A percentile compares a stretch with the other conserved stretches of the same genome.
phyloP scores from a whole-genome alignment of 176 grass and related monocot species.

The Ampelocalamus luodianensis region DNA sequence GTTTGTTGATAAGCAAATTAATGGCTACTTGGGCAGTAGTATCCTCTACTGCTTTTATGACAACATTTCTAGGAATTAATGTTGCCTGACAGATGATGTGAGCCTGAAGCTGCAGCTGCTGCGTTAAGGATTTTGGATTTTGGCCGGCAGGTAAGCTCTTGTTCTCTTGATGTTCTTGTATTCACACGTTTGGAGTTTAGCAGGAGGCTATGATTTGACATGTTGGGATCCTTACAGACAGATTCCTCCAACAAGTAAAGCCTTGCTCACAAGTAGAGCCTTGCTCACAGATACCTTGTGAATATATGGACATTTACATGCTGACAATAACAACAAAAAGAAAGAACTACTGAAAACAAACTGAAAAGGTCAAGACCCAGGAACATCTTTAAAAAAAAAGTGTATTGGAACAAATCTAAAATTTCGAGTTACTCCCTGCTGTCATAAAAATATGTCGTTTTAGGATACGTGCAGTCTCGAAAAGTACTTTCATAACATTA shows the following conservation, averaged over 20 bases:
- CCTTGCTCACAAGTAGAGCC: constrained; percentile 21
- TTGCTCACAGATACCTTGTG: constrained; percentile 13
- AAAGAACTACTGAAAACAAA: background rate
- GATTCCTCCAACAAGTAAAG: constrained; percentile 12
- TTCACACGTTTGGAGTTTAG: constrained; percentile 16
- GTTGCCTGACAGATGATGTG: background rate
- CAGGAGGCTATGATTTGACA: constrained; percentile 27
- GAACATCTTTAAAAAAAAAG: background rate
- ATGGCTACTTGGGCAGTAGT: background rate
- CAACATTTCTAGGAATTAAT: background rate
- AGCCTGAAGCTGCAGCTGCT: background rate
- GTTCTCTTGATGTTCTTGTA: constrained; percentile 17
- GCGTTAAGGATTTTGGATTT: background rate
- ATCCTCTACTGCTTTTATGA: constrained; percentile 20
- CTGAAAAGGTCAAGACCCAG: background rate
- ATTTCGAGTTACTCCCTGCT: background rate
- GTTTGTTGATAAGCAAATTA: background rate
- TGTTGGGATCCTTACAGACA: constrained; percentile 21
- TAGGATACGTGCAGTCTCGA: too few species aligned
- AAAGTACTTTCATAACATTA: too few species aligned
- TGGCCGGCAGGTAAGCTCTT: background rate
- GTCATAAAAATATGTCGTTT: too few species aligned
- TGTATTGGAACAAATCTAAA: background rate
- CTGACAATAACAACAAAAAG: constrained; percentile 9
- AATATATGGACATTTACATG: background rate